A percentile compares a stretch with the other conserved stretches of the same genome.
Conservation (phyloP, 2,329 filamentous ascomycete species). For the Hypoxylon sp. region DNA sequence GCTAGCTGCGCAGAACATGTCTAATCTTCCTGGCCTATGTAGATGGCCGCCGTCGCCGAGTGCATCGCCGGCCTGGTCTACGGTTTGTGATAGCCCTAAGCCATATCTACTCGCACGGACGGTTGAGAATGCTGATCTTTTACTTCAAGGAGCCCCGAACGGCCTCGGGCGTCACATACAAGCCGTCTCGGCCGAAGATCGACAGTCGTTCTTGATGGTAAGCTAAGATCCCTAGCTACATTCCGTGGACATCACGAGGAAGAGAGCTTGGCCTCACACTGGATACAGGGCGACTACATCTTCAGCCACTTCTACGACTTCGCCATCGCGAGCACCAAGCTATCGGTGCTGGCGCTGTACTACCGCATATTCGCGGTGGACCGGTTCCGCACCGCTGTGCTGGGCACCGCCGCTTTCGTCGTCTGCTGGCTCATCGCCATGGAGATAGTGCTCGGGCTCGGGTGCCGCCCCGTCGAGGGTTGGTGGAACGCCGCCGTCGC, state of each 20-base stretch:
- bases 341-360: constrained; percentile 42
- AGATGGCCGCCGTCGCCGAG: constrained; percentile 35
- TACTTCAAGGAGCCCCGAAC: constrained; percentile 32
- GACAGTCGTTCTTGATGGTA: constrained; percentile 37
- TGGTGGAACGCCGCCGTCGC: constrained; percentile 36
- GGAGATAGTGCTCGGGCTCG: constrained; percentile 38
- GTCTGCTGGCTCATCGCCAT: constrained; percentile 38
- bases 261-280: constrained; percentile 3
- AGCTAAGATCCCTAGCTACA: no score
- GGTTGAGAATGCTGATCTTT: constrained; percentile 14
- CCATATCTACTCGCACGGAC: not conserved
- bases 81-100: constrained; percentile 22
- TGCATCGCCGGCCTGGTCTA: constrained; percentile 38
- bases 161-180: constrained; percentile 41
- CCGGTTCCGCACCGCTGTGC: constrained; percentile 31
- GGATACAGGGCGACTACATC: constrained; percentile 41
- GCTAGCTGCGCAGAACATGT: not conserved
- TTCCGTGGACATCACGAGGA: not conserved
- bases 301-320: constrained; percentile 43
- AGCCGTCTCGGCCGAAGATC: constrained; percentile 25
- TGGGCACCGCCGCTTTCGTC: constrained; percentile 29
- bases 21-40: constrained; percentile 3
- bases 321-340: constrained; percentile 42
- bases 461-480: constrained; percentile 39
- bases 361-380: constrained; percentile 37